Conservation (phyloP, 2,329 filamentous ascomycete species). For the Cladosporium sp. region DNA sequence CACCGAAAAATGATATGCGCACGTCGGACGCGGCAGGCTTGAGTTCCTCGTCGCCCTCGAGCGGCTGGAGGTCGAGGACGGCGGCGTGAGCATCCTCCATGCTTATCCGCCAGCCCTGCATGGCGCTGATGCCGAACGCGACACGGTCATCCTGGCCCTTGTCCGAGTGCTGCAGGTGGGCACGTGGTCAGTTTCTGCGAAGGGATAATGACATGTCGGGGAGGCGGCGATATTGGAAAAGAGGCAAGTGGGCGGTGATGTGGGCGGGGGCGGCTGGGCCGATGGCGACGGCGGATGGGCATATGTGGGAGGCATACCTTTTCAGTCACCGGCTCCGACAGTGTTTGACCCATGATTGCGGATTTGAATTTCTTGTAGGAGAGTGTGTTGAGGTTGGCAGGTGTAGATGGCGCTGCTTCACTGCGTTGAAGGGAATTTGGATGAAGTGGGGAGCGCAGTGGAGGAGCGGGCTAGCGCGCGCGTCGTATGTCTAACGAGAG, state of each 20-base stretch:
- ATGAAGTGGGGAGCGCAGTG: not conserved
- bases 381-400: not conserved
- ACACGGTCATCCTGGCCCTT: conserved; percentile 89
- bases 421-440: too few species aligned
- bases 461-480: not conserved
- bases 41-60: conserved; percentile 48
- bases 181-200: conserved; percentile 7
- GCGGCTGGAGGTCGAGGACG: conserved; percentile 76
- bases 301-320: conserved; percentile 64
- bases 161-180: conserved; percentile 65
- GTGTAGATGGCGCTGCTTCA: not conserved
- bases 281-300: not conserved
- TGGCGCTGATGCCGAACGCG: conserved; percentile 90
- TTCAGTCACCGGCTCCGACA: conserved; percentile 97
- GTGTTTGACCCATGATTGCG: conserved; percentile 84
- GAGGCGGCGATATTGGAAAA: conserved; percentile 9
- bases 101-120: conserved; percentile 99
- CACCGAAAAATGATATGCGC: conserved; percentile 90
- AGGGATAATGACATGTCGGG: not conserved
- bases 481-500: not conserved
- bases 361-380: not conserved
- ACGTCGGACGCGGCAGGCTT: conserved; percentile 59
- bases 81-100: conserved; percentile 97
- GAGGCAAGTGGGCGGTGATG: not conserved
- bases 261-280: not conserved